Evolutionary conservation across 305 asterid species (phyloP), one percentile per base, ranked within the genome.

Genomic region (Fraxinus angustifolia): DNA sequence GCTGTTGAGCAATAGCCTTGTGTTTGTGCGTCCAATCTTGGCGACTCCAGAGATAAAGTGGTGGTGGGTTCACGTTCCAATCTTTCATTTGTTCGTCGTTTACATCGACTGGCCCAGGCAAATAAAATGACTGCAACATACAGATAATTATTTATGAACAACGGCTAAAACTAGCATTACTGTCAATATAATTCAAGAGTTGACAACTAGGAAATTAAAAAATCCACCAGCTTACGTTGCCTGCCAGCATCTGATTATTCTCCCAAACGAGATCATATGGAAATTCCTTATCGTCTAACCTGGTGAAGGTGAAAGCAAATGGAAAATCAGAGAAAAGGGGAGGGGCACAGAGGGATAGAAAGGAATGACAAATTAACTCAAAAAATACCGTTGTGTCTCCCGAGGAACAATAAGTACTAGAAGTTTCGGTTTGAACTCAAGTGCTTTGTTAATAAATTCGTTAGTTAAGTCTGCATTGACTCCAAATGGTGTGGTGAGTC

Each of bases 401-500:
- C 77, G 88, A 1, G 98, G 99, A 79, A 86, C 96, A 56, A 94
- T 92, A 60, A 96, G 97, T 84, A 96, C 86, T 75, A 96, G 85
- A 76, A 96, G 93, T 87, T 96, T 96, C 12, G 98, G 99, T 80
- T 88, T 94, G 86, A 96, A 96, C 85, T 86, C 83, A 50, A 94
- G 98, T 30, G 99, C 98, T 89, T 94, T 94, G 78, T 89, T 85
- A 72, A 96, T 88, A 84, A 96, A 94, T 83, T 78, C 81, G 75
- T 92, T 91, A 58, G 98, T 98, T 80, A 92, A 97, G 71, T 81
- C 58, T 71, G 93, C 97, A 70, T 92, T 85, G 67, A 90, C 87
- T 75, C 98, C 98, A 89, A 91, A 96, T 21, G 99, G 98, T 71
- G 99, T 98, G 88, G 94, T 94, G 85, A 96, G 85, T 83, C 99